phyloP scores from a whole-genome alignment of 176 grass and related monocot species.

The Saccharum spontaneum region DNA sequence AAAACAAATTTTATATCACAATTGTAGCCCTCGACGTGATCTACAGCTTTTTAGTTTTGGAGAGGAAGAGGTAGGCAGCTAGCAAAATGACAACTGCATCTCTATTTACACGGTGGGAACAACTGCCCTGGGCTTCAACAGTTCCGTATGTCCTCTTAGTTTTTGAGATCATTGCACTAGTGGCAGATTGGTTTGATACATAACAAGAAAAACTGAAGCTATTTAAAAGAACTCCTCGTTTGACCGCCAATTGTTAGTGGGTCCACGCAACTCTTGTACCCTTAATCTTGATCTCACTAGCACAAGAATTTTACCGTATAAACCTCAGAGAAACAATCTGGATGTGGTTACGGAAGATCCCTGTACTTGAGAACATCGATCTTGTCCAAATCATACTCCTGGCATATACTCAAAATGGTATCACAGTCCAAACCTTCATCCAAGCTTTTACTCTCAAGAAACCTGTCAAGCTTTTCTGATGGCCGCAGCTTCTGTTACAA shows the following conservation, averaged over 20 bases:
- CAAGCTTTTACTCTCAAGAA: constrained; percentile 48
- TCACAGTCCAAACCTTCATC: constrained; percentile 67
- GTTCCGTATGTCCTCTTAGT: constrained; percentile 7
- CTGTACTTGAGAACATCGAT: constrained; percentile 81
- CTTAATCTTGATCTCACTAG: constrained; percentile 15
- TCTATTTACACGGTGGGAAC: background rate
- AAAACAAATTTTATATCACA: too few relatives aligned
- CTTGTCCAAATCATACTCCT: constrained; percentile 66
- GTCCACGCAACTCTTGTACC: constrained; percentile 9
- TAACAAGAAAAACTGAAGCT: background rate
- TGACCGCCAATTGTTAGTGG: constrained; percentile 8
- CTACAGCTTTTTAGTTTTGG: too few relatives aligned
- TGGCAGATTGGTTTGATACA: background rate
- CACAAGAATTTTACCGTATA: constrained; percentile 11
- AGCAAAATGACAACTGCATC: background rate
- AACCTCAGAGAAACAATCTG: constrained; percentile 4
- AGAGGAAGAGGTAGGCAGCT: background rate
- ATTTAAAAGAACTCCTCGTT: background rate
- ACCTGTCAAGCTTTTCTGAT: constrained; percentile 53
- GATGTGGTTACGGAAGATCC: constrained; percentile 48
- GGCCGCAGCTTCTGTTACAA: constrained; percentile 68
- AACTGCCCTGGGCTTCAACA: background rate
- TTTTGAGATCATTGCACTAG: background rate
- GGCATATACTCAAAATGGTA: constrained; percentile 66
- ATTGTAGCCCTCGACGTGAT: too few relatives aligned